Conservation (phyloP, 2,329 filamentous ascomycete species). For the Aspergillus fumigatiaffinis region DNA sequence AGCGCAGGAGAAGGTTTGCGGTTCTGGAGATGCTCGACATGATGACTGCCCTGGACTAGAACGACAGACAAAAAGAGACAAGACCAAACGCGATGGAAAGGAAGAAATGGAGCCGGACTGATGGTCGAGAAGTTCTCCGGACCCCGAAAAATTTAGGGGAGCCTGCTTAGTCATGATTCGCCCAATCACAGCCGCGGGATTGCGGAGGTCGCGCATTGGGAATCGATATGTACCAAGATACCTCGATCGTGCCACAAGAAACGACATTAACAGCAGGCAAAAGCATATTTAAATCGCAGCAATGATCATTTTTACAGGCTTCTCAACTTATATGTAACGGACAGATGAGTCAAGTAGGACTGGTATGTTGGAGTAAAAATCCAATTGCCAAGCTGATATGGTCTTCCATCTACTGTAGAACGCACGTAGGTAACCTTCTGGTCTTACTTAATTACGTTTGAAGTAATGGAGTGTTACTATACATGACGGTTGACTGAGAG, state of each 20-base stretch:
- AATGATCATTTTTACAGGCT: neutral
- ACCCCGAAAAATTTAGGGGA: constrained; percentile 32
- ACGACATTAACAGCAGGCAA: neutral
- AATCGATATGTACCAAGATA: neutral
- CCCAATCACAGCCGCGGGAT: constrained; percentile 31
- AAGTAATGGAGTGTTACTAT: neutral
- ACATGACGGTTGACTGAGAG: neutral
- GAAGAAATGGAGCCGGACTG: constrained; percentile 18
- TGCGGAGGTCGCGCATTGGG: constrained; percentile 21
- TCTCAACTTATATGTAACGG: neutral
- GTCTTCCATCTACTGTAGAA: neutral
- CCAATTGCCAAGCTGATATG: neutral
- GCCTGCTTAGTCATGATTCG: constrained; percentile 34
- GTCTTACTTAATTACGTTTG: neutral
- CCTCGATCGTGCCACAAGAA: neutral
- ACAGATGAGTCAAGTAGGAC: neutral
- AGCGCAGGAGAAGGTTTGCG: constrained; percentile 73
- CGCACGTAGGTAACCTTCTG: neutral
- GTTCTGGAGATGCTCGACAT: constrained; percentile 82
- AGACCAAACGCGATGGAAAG: constrained; percentile 25
- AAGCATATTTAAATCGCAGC: neutral
- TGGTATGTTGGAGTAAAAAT: neutral
- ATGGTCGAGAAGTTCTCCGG: constrained; percentile 20
- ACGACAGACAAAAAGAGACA: constrained; percentile 26
- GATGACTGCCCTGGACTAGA: constrained; percentile 42